Base-by-base conservation (phyloP, 2,329 filamentous ascomycete species). In the Ophiostoma triangulosporum region DNA sequence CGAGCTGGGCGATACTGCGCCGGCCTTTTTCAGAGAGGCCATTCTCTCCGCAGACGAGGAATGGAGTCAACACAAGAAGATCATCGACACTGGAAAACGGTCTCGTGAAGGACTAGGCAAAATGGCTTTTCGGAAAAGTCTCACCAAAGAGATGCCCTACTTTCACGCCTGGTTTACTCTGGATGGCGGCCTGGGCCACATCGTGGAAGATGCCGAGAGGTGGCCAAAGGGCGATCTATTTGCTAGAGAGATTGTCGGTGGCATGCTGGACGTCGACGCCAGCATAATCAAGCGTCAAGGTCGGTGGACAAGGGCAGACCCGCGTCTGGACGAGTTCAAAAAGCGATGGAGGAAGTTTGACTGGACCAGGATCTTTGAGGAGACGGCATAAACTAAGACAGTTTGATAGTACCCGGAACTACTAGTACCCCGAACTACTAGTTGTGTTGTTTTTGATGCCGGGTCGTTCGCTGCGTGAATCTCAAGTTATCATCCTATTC, bases 111-210 rank as follows among this genome's bases (percentile, higher is more conserved):
- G 86, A 0, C 66, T 88, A 57, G 93, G 91, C 0, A 86, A 86
- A 63, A 68, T 77, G 52, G 90, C 93, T 1, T 98, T 98, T 66
- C 77, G 91, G 1, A 77, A 82, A 54, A 84, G 78, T 20, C 73
- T 98, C 57, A 88, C 87, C 12, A 95, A 94, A 70, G 91, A 98
- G 71, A 91, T 94, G 86, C 91, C 94, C 0, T 98, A 98, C 66
- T 98, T 98, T 63, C 93, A 98, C 66, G 91, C 84, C 20, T 98
- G 91, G 90, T 97, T 97, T 65, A 80, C 81, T 51, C 72, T 98
- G 1, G 90, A 98, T 64, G 93, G 93, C 2, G 93, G 93, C 0
- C 69, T 98, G 59, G 93, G 88, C 0, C 93, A 98, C 66, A 74
- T 98, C 8, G 86, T 98, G 0, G 93, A 98, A 68, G 87, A 98